Evolutionary conservation across 116 monocot genomes (phyloP), one percentile per base, ranked within the genome.

Genomic region (Thalassia testudinum): DNA sequence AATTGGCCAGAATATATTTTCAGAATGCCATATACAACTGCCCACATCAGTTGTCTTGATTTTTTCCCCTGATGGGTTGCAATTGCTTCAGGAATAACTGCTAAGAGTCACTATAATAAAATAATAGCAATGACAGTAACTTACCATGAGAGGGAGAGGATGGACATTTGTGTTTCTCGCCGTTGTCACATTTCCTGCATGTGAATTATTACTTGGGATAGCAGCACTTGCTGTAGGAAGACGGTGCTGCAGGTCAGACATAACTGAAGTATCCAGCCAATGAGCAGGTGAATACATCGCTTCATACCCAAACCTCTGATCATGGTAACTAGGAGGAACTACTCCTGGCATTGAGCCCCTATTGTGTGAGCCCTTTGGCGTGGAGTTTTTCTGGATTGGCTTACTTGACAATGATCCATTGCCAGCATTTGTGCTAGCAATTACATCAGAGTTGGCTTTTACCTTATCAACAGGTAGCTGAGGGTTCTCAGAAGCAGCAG

Each of bases 241-340:
- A 21, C 70, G 72, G 22, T 78, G 74, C 38, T 80, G 74, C 42
- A 56, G 52, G 70, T 75, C 83, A 65, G 70, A 37, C 25, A 62
- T 68, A 18, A 50, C 43, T 14, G 62, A 49, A 10, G 58, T 56
- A 63, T 81, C 81, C 47, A 62, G 56, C 78, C 78, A 85, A 26
- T 75, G 78, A 44, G 72, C 52, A 60, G 85, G 75, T n/a, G 85
- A 78, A 21, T 60, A 62, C 51, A 70, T 70, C 2, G 67, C 85
- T 73, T 79, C 73, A 65, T 64, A 85, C 21, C 65, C 73, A 68
- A 49, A 78, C 49, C 67, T 62, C 47, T 70, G 62, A 23, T 77
- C 67, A 50, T 70, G 70, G 53, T 69, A 79, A 13, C 58, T 62
- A 24, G 78, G 58, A 50, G 72, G 70, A 67, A 66, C 44, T 3